Base-by-base conservation (phyloP, 768 basidiomycete genomes). In the Collybia mongolica region DNA sequence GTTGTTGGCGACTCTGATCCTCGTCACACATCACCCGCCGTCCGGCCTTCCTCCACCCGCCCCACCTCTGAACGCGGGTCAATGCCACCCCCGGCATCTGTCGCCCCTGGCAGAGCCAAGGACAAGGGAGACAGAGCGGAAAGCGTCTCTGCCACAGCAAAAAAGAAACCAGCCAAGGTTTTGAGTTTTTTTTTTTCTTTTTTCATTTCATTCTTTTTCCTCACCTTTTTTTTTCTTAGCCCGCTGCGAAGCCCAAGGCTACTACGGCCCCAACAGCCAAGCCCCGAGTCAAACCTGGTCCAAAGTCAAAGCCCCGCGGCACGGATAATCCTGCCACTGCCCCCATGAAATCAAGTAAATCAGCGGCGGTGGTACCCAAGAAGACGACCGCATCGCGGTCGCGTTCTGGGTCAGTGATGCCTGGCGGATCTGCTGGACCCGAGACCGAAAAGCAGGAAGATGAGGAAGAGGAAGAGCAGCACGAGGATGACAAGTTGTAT, bases 401-500 rank as follows among this genome's bases (percentile, higher is more conserved):
- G 26, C 77, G 88, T 11, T 90, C 88, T 9, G 74, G 84, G 8
- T 90, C 87, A 20, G 80, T 75, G 42, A 81, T 88, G 72, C 87
- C 88, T 28, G 64, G 68, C 19, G 67, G 70, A 39, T 70, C 72
- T 15, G 69, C 64, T 17, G 75, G 69, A 2, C 64, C 68, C 23
- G 69, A 77, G 41, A 65, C 65, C 35, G 74, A 75, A 46, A 70
- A 69, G 48, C 70, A 76, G 48, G 70, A 74, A 18, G 77, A 75
- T 39, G 84, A 79, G 49, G 76, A 75, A 35, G 75, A 78, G 4
- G 71, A 70, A 37, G 71, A 69, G 6, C 63, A 60, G 39, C 66
- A 66, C 29, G 83, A 83, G 28, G 81, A 90, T 58, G 84, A 88
- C 59, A 84, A 87, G 65, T 66, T 93, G 44, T 96, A 96, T 60